Conservation (phyloP, 2,329 filamentous ascomycete species). For the Cadophora luteo-olivacea region DNA sequence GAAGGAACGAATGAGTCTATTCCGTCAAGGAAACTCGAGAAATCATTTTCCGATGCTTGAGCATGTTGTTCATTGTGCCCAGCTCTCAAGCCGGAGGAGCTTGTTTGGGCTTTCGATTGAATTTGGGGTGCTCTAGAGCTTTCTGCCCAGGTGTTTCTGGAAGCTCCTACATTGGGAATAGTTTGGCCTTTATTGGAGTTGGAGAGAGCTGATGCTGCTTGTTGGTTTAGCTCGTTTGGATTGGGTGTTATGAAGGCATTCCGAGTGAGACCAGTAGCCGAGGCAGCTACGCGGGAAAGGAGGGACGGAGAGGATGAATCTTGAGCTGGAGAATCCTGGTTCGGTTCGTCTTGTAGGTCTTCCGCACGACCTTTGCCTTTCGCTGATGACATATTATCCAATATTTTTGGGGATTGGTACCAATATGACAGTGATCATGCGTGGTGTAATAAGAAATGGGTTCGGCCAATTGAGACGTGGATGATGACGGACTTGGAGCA, state of each 20-base stretch:
- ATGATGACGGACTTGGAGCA: not conserved
- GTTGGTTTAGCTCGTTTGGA: slow-evolving; percentile 35
- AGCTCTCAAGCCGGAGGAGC: slow-evolving; percentile 26
- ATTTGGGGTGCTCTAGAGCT: slow-evolving; percentile 34
- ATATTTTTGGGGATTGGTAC: not conserved
- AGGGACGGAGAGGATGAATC: slow-evolving; percentile 28
- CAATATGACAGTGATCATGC: not conserved
- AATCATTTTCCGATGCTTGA: slow-evolving; percentile 39
- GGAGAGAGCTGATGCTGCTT: slow-evolving; percentile 33
- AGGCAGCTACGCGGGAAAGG: slow-evolving; percentile 42
- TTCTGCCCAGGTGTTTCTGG: slow-evolving; percentile 32
- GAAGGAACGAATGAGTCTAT: slow-evolving; percentile 39
- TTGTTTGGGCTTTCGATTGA: slow-evolving; percentile 10
- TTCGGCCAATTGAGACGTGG: slow-evolving; percentile 1
- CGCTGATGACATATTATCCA: slow-evolving; percentile 26
- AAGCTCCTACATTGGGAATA: slow-evolving; percentile 29
- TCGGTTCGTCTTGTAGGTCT: slow-evolving; percentile 11
- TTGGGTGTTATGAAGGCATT: slow-evolving; percentile 42
- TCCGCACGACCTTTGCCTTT: slow-evolving; percentile 39
- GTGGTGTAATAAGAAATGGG: not conserved
- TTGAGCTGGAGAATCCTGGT: not conserved
- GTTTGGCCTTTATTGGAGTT: slow-evolving; percentile 37
- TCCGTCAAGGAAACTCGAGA: slow-evolving; percentile 42
- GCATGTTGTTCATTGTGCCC: slow-evolving; percentile 39
- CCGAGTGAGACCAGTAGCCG: slow-evolving; percentile 46